A percentile compares a stretch with the other conserved stretches of the same genome.
Conservation (phyloP, 352 stramenopile genomes). For the Thraustochytrium striatum region DNA sequence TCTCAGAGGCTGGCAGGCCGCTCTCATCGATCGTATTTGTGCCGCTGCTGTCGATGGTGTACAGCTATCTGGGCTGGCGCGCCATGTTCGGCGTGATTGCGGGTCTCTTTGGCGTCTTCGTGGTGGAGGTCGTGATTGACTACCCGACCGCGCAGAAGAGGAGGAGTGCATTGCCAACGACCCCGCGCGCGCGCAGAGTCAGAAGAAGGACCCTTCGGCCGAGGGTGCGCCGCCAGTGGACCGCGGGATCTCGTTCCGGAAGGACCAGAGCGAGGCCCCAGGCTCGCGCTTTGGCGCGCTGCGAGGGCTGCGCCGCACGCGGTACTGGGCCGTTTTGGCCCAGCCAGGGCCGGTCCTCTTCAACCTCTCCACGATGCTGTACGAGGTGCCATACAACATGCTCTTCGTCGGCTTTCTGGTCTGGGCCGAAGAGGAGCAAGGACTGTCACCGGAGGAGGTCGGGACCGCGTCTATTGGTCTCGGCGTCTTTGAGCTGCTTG, state of each 20-base stretch:
- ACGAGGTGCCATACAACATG: conserved; percentile 17
- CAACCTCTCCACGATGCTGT: conserved; percentile 11
- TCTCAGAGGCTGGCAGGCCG: conserved; percentile 10
- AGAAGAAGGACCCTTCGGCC: not conserved
- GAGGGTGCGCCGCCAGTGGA: not conserved
- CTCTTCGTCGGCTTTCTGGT: conserved; percentile 27
- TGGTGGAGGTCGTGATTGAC: not conserved
- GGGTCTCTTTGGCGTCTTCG: not conserved
- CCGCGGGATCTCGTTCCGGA: too few relatives aligned
- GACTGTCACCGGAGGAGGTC: not conserved
- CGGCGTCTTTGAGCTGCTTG: not conserved
- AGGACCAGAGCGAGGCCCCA: too few relatives aligned
- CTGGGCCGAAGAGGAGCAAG: not conserved
- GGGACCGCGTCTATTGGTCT: conserved; percentile 9
- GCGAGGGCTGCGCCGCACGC: not conserved
- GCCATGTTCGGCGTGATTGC: conserved; percentile 2
- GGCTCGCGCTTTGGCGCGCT: not conserved
- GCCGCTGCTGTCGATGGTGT: conserved; percentile 13
- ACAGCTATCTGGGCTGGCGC: conserved; percentile 15
- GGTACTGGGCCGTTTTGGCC: not conserved
- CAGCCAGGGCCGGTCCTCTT: conserved; percentile 9
- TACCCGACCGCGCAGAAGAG: too few relatives aligned
- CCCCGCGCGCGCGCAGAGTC: not conserved
- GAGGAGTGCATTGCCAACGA: conserved; percentile 28
- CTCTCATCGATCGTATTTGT: not conserved